These are phyloP conservation scores for Fusarium veterinarium DNA, from an alignment of 2,329 filamentous ascomycete species.

Conservation along the genomic window DNA sequence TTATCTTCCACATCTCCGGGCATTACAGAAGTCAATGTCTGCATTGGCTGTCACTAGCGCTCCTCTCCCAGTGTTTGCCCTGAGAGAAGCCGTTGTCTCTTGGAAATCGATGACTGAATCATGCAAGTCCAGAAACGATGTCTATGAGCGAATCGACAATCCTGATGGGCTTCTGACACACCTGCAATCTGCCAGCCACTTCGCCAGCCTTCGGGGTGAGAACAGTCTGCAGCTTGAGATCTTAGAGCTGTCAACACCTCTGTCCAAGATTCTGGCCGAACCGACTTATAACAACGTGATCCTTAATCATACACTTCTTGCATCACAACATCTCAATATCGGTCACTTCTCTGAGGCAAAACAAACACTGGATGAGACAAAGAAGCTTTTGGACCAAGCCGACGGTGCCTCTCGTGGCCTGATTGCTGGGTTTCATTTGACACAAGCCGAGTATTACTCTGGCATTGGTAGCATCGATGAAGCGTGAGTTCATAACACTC, in stretches of 20 bases:
- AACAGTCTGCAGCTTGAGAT: slow-evolving; percentile 59
- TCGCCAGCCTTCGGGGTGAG: slow-evolving; percentile 63
- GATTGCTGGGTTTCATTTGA: slow-evolving; percentile 70
- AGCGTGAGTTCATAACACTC: slow-evolving; percentile 55
- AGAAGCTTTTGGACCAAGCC: slow-evolving; percentile 57
- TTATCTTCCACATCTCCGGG: slow-evolving; percentile 62
- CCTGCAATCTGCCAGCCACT: slow-evolving; percentile 62
- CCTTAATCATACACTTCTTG: slow-evolving; percentile 60
- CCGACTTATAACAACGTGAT: slow-evolving; percentile 56
- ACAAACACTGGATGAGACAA: slow-evolving; percentile 67
- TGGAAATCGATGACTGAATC: slow-evolving; percentile 59
- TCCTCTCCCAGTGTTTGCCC: slow-evolving; percentile 46
- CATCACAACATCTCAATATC: slow-evolving; percentile 64
- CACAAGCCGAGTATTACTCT: slow-evolving; percentile 79
- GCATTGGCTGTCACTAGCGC: slow-evolving; percentile 55
- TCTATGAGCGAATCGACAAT: slow-evolving; percentile 61
- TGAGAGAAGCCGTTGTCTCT: slow-evolving; percentile 52
- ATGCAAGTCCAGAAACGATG: slow-evolving; percentile 54
- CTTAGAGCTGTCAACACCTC: slow-evolving; percentile 57
- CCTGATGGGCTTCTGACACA: slow-evolving; percentile 61
- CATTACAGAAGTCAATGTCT: slow-evolving; percentile 58
- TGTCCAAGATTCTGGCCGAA: slow-evolving; percentile 54
- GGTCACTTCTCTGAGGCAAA: slow-evolving; percentile 64
- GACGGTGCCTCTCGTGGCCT: slow-evolving; percentile 54
- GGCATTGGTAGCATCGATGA: slow-evolving; percentile 73